Conservation (phyloP, 2,329 filamentous ascomycete genomes). For the Penicillium brasilianum region DNA sequence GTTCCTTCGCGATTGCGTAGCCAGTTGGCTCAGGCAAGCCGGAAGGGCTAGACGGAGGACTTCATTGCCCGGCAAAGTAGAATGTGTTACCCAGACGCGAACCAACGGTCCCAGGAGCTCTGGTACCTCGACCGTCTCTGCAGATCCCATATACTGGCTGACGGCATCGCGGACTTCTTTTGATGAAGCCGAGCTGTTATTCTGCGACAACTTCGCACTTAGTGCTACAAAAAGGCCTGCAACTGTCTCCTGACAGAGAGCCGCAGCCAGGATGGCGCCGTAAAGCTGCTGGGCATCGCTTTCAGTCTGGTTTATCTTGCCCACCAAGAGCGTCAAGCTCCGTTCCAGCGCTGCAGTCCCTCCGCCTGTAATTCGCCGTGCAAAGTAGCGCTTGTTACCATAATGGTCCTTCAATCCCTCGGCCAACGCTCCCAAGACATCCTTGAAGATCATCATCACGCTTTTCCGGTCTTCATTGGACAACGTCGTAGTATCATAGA, state of each 20-base stretch:
- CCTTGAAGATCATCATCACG: slow-evolving; percentile 70
- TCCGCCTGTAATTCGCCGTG: slow-evolving; percentile 72
- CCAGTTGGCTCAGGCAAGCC: slow-evolving; percentile 64
- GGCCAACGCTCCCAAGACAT: slow-evolving; percentile 66
- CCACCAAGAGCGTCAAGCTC: slow-evolving; percentile 68
- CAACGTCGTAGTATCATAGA: slow-evolving; percentile 69
- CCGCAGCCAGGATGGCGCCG: slow-evolving; percentile 79
- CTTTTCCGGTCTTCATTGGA: slow-evolving; percentile 66
- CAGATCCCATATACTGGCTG: slow-evolving; percentile 45
- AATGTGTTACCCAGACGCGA: slow-evolving; percentile 62
- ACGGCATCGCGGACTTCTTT: slow-evolving; percentile 37
- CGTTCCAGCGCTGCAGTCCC: slow-evolving; percentile 81
- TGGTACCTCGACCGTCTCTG: slow-evolving; percentile 50
- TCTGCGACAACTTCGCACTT: slow-evolving; percentile 35
- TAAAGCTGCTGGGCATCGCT: slow-evolving; percentile 77
- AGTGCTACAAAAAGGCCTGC: slow-evolving; percentile 66
- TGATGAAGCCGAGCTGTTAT: slow-evolving; percentile 20
- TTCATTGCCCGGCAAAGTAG: slow-evolving; percentile 52
- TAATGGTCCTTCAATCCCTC: slow-evolving; percentile 77
- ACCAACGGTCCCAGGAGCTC: slow-evolving; percentile 47
- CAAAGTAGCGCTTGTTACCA: slow-evolving; percentile 88
- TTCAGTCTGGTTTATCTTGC: slow-evolving; percentile 52
- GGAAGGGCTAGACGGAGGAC: slow-evolving; percentile 63
- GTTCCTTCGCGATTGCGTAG: slow-evolving; percentile 69
- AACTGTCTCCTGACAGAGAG: slow-evolving; percentile 76